Percentiles rank a stretch among this genome's conserved stretches.
These are phyloP conservation scores for Hemileccinum rubropunctum DNA, from an alignment of 768 basidiomycete species.

Conservation along the genomic window DNA sequence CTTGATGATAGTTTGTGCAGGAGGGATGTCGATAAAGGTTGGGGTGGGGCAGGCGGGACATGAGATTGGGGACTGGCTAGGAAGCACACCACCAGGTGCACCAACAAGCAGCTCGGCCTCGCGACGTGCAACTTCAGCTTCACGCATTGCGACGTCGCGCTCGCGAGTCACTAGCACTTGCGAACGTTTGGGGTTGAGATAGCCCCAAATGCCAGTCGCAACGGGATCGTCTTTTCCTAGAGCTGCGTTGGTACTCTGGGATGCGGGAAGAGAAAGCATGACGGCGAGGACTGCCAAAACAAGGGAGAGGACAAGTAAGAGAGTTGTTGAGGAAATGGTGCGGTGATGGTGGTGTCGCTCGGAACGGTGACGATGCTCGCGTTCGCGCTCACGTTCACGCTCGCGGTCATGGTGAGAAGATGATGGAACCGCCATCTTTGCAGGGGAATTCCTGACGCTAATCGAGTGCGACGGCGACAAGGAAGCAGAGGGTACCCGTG, in stretches of 20 bases:
- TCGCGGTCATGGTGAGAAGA: conserved; percentile 73
- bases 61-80: conserved; percentile 45
- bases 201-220: conserved; percentile 60
- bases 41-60: conserved; percentile 60
- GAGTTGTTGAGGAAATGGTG: conserved; percentile 87
- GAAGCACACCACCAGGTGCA: conserved; percentile 76
- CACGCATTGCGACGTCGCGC: conserved; percentile 74
- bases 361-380: conserved; percentile 54
- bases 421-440: conserved; percentile 81
- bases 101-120: conserved; percentile 84
- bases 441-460: conserved; percentile 48
- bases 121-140: conserved; percentile 85
- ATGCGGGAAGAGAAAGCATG: conserved; percentile 81
- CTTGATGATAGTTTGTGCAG: conserved; percentile 80
- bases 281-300: conserved; percentile 86
- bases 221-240: conserved; percentile 36
- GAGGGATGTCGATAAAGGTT: conserved; percentile 54
- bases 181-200: conserved; percentile 78
- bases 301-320: conserved; percentile 81
- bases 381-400: conserved; percentile 50
- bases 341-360: conserved; percentile 75
- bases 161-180: conserved; percentile 80
- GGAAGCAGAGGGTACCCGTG: conserved; percentile 61
- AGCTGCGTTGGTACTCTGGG: conserved; percentile 33
- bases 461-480: conserved; percentile 69